A percentile compares a stretch with the other conserved stretches of the same genome.
Conservation (phyloP, 176 grass and related monocot genomes). For the Alopecurus myosuroides region DNA sequence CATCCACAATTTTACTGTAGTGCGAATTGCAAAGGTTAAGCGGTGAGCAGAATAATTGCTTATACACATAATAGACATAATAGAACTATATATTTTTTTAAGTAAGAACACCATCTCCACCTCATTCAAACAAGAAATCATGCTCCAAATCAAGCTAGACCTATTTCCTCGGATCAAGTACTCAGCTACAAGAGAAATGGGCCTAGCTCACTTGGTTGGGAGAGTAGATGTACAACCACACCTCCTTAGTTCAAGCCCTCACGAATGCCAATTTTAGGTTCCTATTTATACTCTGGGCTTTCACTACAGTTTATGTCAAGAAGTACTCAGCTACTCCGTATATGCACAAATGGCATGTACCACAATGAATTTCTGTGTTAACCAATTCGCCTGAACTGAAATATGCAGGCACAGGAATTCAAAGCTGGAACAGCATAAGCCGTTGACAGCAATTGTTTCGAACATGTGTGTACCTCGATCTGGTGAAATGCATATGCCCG, state of each 20-base stretch:
- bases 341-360: neutral
- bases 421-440: neutral
- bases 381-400: neutral
- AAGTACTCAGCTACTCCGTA: neutral
- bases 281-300: neutral
- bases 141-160: neutral
- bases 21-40: neutral
- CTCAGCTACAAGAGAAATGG: neutral
- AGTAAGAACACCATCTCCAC: neutral
- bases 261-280: neutral
- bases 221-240: neutral
- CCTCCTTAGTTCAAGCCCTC: neutral
- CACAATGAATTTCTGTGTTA: neutral
- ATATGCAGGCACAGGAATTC: neutral
- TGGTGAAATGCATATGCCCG: neutral
- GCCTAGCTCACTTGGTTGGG: neutral
- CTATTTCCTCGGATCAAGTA: neutral
- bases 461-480: neutral
- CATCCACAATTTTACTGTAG: neutral
- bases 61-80: too few species aligned
- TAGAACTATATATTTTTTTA: neutral
- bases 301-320: neutral
- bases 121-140: neutral
- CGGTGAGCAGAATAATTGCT: neutral
- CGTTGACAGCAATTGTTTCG: neutral